Conservation (phyloP, 1,284 basidiomycete genomes). For the Flammula alnicola region DNA sequence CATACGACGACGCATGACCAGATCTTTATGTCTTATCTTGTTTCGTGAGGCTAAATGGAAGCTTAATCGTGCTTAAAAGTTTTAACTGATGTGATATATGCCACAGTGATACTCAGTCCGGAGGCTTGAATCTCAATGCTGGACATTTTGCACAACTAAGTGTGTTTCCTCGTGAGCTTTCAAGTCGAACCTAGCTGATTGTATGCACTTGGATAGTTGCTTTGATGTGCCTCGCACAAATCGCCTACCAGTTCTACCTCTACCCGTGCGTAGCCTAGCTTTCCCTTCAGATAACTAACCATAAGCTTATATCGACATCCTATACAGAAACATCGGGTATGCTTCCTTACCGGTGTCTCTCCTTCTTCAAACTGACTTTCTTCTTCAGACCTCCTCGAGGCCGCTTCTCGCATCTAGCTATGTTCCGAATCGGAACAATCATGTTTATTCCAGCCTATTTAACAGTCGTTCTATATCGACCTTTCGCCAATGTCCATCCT, state of each 20-base stretch:
- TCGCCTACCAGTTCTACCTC: constrained; percentile 82
- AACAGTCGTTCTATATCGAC: constrained; percentile 71
- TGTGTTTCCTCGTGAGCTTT: constrained; percentile 45
- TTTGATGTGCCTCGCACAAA: constrained; percentile 80
- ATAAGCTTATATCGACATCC: not conserved
- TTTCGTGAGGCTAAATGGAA: constrained; percentile 62
- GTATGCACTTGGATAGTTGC: constrained; percentile 53
- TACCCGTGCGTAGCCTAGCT: constrained; percentile 68
- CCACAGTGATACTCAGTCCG: constrained; percentile 72
- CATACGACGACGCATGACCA: constrained; percentile 88
- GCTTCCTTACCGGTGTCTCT: constrained; percentile 11
- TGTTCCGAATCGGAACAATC: constrained; percentile 81
- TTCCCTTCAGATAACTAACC: not conserved
- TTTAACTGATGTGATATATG: no score
- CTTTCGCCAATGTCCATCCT: constrained; percentile 58
- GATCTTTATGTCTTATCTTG: constrained; percentile 81
- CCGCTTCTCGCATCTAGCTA: constrained; percentile 81
- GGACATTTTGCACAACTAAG: constrained; percentile 84
- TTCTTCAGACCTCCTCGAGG: constrained; percentile 62
- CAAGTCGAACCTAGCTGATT: no score
- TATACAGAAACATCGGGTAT: constrained; percentile 49
- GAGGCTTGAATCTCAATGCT: constrained; percentile 77
- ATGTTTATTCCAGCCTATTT: constrained; percentile 82
- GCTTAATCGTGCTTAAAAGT: no score
- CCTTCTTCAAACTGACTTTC: constrained; percentile 3